phyloP scores from a whole-genome alignment of 306 rosid genomes.

The Vigna trinervia region DNA sequence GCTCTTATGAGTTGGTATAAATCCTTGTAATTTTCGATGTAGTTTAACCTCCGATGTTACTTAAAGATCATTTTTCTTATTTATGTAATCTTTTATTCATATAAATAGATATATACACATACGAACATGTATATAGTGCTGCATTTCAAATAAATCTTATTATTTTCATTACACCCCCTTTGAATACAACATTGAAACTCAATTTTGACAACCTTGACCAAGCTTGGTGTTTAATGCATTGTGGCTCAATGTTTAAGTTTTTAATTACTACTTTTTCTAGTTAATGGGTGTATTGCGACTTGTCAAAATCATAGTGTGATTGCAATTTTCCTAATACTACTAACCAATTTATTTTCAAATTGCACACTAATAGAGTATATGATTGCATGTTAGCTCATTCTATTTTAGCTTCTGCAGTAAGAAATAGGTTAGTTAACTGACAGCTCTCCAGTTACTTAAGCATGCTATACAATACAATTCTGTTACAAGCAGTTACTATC shows the following conservation, averaged over 20 bases:
- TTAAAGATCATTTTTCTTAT: background rate
- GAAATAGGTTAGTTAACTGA: too few species aligned
- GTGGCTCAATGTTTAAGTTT: background rate
- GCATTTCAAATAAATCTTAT: background rate
- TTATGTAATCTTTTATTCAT: background rate
- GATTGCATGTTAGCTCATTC: too few species aligned
- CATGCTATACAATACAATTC: too few species aligned
- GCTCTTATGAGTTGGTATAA: background rate
- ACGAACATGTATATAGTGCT: background rate
- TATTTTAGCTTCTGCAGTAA: too few species aligned
- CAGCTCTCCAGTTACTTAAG: too few species aligned
- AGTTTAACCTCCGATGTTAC: background rate
- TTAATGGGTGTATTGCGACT: too few species aligned
- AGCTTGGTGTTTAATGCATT: background rate
- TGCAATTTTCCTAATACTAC: too few species aligned
- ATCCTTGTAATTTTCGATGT: too few species aligned
- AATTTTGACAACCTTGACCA: background rate
- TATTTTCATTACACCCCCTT: background rate
- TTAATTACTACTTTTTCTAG: background rate
- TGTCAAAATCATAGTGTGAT: too few species aligned
- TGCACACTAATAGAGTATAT: too few species aligned
- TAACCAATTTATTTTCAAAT: too few species aligned
- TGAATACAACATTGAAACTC: background rate
- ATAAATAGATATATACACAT: background rate
- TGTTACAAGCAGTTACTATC: too few species aligned